A percentile compares a stretch with the other conserved stretches of the same genome.
Evolutionary conservation across 2,329 filamentous ascomycete genomes (phyloP).

Genomic region (Ophiocordyceps camponoti-saundersi): DNA sequence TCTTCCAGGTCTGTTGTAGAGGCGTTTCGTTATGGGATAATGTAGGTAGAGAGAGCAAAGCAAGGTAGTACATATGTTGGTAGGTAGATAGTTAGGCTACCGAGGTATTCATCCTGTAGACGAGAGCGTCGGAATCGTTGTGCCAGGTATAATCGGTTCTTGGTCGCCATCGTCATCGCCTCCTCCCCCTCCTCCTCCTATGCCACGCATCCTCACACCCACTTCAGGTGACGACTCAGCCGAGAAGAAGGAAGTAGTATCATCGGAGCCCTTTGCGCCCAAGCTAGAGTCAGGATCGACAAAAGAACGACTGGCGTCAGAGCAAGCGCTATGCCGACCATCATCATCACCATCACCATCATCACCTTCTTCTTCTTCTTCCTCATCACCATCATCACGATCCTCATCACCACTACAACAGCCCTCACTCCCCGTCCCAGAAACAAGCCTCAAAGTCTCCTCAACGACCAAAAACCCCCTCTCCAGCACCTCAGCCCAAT

Average conservation of each 20-base stretch:
- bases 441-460: slow-evolving; percentile 43
- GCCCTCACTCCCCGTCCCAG: slow-evolving; percentile 9
- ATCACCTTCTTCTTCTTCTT: slow-evolving; percentile 7
- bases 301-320: slow-evolving; percentile 20
- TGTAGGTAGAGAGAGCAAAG: neutral
- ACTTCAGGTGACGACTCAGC: slow-evolving; percentile 10
- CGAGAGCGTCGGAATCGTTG: too few species aligned
- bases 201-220: slow-evolving; percentile 1
- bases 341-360: slow-evolving; percentile 10
- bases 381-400: slow-evolving; percentile 2
- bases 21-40: neutral
- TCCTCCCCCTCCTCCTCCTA: neutral
- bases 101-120: too few species aligned
- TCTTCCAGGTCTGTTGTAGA: slow-evolving; percentile 61
- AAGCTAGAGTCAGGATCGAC: slow-evolving; percentile 19
- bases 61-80: neutral
- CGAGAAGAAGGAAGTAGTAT: slow-evolving; percentile 17
- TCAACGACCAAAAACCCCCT: slow-evolving; percentile 45
- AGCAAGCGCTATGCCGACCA: slow-evolving; percentile 11
- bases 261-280: slow-evolving; percentile 19
- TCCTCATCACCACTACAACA: slow-evolving; percentile 14
- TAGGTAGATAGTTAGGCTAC: neutral
- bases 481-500: slow-evolving; percentile 74
- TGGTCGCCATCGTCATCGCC: too few species aligned
- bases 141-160: too few species aligned